Percentiles rank a stretch among this genome's conserved stretches.
These are phyloP conservation scores for Leucocoprinus birnbaumii DNA, from an alignment of 768 basidiomycete species.

Conservation along the genomic window DNA sequence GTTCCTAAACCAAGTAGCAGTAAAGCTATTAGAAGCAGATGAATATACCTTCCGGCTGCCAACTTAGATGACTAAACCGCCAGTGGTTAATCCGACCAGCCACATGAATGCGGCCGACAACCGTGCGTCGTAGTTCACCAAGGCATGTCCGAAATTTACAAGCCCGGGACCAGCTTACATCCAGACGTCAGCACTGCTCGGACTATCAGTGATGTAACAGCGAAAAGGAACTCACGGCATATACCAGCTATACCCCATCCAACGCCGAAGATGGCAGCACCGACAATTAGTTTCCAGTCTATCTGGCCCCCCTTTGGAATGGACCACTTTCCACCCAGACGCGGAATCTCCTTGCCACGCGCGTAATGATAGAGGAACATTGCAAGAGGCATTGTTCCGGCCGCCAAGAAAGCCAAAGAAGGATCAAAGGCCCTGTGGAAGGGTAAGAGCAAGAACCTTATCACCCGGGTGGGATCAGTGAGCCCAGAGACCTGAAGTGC, in stretches of 20 bases:
- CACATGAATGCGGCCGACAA: slow-evolving; percentile 34
- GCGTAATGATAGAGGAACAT: slow-evolving; percentile 41
- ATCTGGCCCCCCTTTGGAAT: slow-evolving; percentile 38
- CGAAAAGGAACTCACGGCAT: slow-evolving; percentile 46
- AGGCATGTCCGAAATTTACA: slow-evolving; percentile 53
- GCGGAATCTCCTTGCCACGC: slow-evolving; percentile 33
- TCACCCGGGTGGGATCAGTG: slow-evolving; percentile 43
- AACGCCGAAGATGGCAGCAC: slow-evolving; percentile 55
- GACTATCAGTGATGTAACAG: not conserved
- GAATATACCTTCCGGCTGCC: not conserved
- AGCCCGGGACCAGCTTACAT: slow-evolving; percentile 57
- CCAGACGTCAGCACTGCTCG: not conserved
- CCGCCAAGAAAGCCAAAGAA: slow-evolving; percentile 51
- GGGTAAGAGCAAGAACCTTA: slow-evolving; percentile 52
- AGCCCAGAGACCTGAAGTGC: slow-evolving; percentile 54
- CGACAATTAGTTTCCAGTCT: slow-evolving; percentile 43
- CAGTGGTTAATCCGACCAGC: slow-evolving; percentile 36
- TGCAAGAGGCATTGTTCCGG: slow-evolving; percentile 46
- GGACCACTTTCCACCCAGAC: slow-evolving; percentile 42
- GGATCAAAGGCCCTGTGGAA: slow-evolving; percentile 50
- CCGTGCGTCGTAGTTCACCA: slow-evolving; percentile 31
- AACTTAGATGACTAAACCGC: slow-evolving; percentile 35
- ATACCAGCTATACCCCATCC: slow-evolving; percentile 63
- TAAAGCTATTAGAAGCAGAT: no score
- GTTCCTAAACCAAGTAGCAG: no score